Percentiles rank a stretch among this genome's conserved stretches.
These are phyloP conservation scores for Clathrospora elynae DNA, from an alignment of 2,329 filamentous ascomycete genomes.

Conservation along the genomic window DNA sequence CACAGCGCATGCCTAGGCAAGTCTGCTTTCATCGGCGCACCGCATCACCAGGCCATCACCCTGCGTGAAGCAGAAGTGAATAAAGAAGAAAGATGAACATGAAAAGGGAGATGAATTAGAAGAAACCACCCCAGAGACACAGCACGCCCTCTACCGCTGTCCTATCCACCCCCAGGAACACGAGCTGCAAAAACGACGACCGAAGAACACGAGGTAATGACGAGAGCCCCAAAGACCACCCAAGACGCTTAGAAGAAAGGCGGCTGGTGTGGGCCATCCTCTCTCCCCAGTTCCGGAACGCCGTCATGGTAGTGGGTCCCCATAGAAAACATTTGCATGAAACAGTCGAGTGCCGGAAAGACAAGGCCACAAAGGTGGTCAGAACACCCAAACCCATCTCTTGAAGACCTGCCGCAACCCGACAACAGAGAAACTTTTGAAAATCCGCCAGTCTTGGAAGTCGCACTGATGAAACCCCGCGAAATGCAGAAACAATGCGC, in stretches of 20 bases:
- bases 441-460: slow-evolving; percentile 30
- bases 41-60: slow-evolving; percentile 15
- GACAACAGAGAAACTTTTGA: slow-evolving; percentile 37
- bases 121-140: slow-evolving; percentile 13
- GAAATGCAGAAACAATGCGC: slow-evolving; percentile 48
- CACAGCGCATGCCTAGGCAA: slow-evolving; percentile 38
- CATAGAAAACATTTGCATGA: slow-evolving; percentile 20
- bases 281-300: slow-evolving; percentile 33
- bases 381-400: slow-evolving; percentile 21
- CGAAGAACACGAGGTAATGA: slow-evolving; percentile 16
- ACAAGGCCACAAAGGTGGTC: slow-evolving; percentile 22
- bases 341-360: slow-evolving; percentile 12
- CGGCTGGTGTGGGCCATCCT: slow-evolving; percentile 22
- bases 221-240: slow-evolving; percentile 24
- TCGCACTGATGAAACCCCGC: slow-evolving; percentile 27
- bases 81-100: slow-evolving; percentile 16
- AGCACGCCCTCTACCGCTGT: slow-evolving; percentile 13
- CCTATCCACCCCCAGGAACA: slow-evolving; percentile 12
- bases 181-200: slow-evolving; percentile 20
- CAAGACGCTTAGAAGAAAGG: slow-evolving; percentile 28
- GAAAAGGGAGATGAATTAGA: slow-evolving; percentile 10
- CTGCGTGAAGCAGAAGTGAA: slow-evolving; percentile 2
- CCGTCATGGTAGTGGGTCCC: slow-evolving; percentile 26
- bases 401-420: slow-evolving; percentile 16
- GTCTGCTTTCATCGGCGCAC: slow-evolving; percentile 14